Evolutionary conservation across 805 yeast genomes (phyloP).

Genomic region (Wickerhamiella siamensis): DNA sequence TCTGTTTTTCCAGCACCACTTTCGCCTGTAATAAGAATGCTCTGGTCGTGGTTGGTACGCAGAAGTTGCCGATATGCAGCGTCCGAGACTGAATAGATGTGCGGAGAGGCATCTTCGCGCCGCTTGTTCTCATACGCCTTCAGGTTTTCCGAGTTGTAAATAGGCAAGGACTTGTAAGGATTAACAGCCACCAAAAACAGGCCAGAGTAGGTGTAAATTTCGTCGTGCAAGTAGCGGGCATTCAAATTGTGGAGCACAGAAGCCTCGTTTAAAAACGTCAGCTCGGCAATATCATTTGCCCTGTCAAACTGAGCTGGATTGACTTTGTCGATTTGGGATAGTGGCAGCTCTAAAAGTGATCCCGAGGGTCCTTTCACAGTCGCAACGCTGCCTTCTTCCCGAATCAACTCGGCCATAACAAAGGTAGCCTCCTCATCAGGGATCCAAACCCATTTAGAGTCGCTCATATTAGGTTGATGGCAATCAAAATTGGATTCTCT

Average conservation of each 20-base stretch:
- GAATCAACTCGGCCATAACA: slow-evolving; percentile 7
- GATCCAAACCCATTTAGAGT: slow-evolving; percentile 59
- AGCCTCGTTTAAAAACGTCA: slow-evolving; percentile 88
- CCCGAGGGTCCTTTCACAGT: slow-evolving; percentile 16
- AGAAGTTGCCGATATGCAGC: slow-evolving; percentile 67
- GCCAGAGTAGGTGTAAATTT: slow-evolving; percentile 89
- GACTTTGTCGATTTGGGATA: slow-evolving; percentile 42
- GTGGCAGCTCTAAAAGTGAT: slow-evolving; percentile 23
- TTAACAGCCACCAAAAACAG: slow-evolving; percentile 88
- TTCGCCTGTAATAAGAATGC: slow-evolving; percentile 95
- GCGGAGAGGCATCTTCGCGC: slow-evolving; percentile 50
- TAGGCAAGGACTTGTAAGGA: slow-evolving; percentile 65
- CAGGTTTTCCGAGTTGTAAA: slow-evolving; percentile 49
- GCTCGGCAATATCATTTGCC: slow-evolving; percentile 89
- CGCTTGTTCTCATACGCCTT: slow-evolving; percentile 38
- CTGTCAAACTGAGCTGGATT: slow-evolving; percentile 85
- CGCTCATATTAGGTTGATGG: slow-evolving; percentile 22
- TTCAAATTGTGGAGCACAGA: slow-evolving; percentile 79
- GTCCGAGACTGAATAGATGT: slow-evolving; percentile 82
- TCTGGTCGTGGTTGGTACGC: slow-evolving; percentile 59
- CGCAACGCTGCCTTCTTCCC: slow-evolving; percentile 27
- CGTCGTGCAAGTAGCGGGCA: slow-evolving; percentile 59
- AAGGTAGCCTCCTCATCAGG: slow-evolving; percentile 40
- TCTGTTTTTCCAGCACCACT: slow-evolving; percentile 99
- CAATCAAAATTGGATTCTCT: neutral